phyloP scores from a whole-genome alignment of 306 rosid genomes.

The Datisca glomerata region DNA sequence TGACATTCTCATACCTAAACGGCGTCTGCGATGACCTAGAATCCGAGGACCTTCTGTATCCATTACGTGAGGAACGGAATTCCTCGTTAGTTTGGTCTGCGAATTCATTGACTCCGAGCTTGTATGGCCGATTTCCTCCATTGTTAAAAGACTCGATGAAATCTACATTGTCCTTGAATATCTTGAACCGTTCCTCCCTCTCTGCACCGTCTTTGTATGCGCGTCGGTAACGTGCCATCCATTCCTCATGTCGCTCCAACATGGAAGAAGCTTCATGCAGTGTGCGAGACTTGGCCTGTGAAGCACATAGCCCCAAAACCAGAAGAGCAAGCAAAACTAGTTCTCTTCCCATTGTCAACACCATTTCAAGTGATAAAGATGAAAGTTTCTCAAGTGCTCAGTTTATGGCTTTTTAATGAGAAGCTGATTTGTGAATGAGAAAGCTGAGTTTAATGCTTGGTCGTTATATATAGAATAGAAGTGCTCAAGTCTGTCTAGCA shows the following conservation, averaged over 20 bases:
- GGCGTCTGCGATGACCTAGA: neutral
- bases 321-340: too few species aligned
- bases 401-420: too few species aligned
- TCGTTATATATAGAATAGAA: too few species aligned
- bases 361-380: too few species aligned
- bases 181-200: slow-evolving; percentile 3
- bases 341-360: too few species aligned
- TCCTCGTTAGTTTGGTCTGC: slow-evolving; percentile 31
- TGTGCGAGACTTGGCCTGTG: neutral
- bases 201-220: neutral
- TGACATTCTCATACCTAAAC: slow-evolving; percentile 9
- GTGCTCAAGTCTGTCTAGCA: too few species aligned
- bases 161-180: slow-evolving; percentile 20
- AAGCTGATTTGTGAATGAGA: too few species aligned
- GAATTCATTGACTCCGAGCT: slow-evolving; percentile 19
- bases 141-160: slow-evolving; percentile 24
- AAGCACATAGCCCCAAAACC: slow-evolving; percentile 8
- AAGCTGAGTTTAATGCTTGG: too few species aligned
- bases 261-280: neutral
- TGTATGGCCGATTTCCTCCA: slow-evolving; percentile 20
- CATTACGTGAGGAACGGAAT: slow-evolving; percentile 18
- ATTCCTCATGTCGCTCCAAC: neutral
- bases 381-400: too few species aligned
- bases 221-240: neutral
- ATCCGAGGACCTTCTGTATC: slow-evolving; percentile 3